Evolutionary conservation across 495 filamentous ascomycete species (phyloP), one percentile per base, ranked within the genome.

Genomic region (Glarea lozoyensis): DNA sequence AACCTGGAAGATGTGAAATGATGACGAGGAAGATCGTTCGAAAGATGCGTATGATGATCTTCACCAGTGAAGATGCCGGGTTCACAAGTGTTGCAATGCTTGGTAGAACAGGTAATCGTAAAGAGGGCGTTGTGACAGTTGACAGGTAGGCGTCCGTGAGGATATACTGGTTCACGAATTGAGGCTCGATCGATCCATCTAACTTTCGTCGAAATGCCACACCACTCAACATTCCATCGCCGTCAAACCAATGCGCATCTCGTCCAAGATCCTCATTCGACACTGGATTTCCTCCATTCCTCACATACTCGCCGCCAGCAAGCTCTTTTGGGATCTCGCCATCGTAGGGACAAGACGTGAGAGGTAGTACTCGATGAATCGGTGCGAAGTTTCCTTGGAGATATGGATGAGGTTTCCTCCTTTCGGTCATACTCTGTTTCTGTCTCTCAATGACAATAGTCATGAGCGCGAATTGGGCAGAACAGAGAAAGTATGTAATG

Each of bases 261-360:
- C 76, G 66, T 23, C 60, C 60, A 17, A 70, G 49, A 42, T 75
- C 66, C n/a, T 73, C 59, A 40, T 79, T 75, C n/a, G 57, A 61
- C n/a, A 81, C 59, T 6, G 80, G 77, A 53, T 84, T 84, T 30
- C 70, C 71, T 40, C 81, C 78, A 59, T 83, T 82, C n/a, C 80
- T 68, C 18, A 84, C 68, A 48, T 82, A 84, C 54, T 83, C 67
- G 1, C 79, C 78, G 1, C 75, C 79, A 11, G 69, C 62, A 37
- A 84, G 65, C 41, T 80, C 76, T 7, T 58, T 39, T 5, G 79
- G 80, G 32, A 83, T 76, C 4, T 39, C 49, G 9, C 80, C 78
- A 3, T 61, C 58, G 40, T 66, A 67, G 15, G 59, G 41, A 46
- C 77, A 81, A n/a, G 65, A 63, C 12, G 66, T 73, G 9, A 75